Percentiles rank a stretch among this genome's conserved stretches.
phyloP scores from a whole-genome alignment of 1,139 yeast genomes.

The Chernovozyma aurita region DNA sequence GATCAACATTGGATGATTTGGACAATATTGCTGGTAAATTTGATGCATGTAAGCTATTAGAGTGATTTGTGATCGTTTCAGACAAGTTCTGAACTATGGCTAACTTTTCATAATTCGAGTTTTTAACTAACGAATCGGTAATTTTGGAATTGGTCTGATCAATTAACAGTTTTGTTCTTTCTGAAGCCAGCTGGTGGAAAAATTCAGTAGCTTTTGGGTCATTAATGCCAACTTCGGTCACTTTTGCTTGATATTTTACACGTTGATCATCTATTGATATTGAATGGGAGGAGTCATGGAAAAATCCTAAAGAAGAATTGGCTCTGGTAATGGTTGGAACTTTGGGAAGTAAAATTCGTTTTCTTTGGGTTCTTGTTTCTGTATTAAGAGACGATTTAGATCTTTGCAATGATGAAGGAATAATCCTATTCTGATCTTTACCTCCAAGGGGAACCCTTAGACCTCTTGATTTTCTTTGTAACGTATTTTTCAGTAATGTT shows the following conservation, averaged over 20 bases:
- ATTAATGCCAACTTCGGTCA: neutral
- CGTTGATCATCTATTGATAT: neutral
- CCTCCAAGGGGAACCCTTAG: slow-evolving; percentile 47
- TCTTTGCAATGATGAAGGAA: slow-evolving; percentile 25
- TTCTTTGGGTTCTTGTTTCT: slow-evolving; percentile 7
- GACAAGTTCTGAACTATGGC: slow-evolving; percentile 8
- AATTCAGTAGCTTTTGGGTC: slow-evolving; percentile 2
- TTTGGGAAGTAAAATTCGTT: slow-evolving; percentile 14
- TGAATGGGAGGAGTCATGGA: neutral
- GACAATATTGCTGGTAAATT: slow-evolving; percentile 9
- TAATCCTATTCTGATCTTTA: slow-evolving; percentile 35
- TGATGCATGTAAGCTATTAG: slow-evolving; percentile 21
- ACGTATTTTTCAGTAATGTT: neutral
- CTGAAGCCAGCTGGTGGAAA: slow-evolving; percentile 12
- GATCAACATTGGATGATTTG: neutral
- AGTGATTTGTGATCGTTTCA: slow-evolving; percentile 18
- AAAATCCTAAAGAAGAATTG: slow-evolving; percentile 37
- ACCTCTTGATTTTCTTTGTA: neutral
- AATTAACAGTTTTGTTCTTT: slow-evolving; percentile 14
- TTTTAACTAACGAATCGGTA: slow-evolving; percentile 22
- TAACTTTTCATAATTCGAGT: slow-evolving; percentile 2
- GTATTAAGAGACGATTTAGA: slow-evolving; percentile 26
- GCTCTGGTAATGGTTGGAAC: slow-evolving; percentile 31
- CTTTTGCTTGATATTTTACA: neutral
- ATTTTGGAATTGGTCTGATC: slow-evolving; percentile 10